Evolutionary conservation across 106 monocot genomes (phyloP), one percentile per base, ranked within the genome.

Genomic region (Dactylorhiza incarnata): DNA sequence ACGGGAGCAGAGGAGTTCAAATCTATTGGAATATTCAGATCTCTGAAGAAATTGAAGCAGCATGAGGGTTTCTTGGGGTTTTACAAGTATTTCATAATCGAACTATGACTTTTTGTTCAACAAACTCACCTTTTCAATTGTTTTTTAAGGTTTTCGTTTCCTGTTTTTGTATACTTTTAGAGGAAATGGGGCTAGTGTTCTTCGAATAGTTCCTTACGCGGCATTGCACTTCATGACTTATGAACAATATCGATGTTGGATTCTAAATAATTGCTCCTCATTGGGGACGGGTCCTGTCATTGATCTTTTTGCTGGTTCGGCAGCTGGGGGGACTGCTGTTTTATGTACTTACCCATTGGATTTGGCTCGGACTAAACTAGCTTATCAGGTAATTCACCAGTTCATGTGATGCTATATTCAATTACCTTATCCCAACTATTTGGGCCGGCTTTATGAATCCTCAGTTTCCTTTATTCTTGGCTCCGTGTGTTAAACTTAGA

Each of bases 241-340:
- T 47, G 96, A 96, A 78, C 88, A 84, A 48, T 96, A 96, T 76
- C 81, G 93, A 4, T 79, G 81, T 52, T 96, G 84, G 88, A 89
- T 96, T 46, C 68, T 96, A 82, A 87, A 89, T 79, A 93, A 93
- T 70, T 89, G 76, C 81, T 73, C 93, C 25, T 79, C 81, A 37
- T 48, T 96, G 23, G 93, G 93, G 48, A 89, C 82, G 12, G 96
- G 96, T 73, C 85, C 96, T 45, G 49, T 89, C 61, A 66, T 96
- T 55, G 96, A 96, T 87, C 86, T 96, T 52, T 81, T 93, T 67
- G 96, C 96, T 82, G 96, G 96, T 74, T 96, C 96, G 15, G 88
- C 91, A 37, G 90, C 96, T 50, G 96, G 96, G 75, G 96, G 91
- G 49, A 96, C 96, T 78, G 96, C 96, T 66, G 96, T 96, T 81